Evolutionary conservation across 805 yeast genomes (phyloP).

Genomic region (Tetrapisispora fleetii): DNA sequence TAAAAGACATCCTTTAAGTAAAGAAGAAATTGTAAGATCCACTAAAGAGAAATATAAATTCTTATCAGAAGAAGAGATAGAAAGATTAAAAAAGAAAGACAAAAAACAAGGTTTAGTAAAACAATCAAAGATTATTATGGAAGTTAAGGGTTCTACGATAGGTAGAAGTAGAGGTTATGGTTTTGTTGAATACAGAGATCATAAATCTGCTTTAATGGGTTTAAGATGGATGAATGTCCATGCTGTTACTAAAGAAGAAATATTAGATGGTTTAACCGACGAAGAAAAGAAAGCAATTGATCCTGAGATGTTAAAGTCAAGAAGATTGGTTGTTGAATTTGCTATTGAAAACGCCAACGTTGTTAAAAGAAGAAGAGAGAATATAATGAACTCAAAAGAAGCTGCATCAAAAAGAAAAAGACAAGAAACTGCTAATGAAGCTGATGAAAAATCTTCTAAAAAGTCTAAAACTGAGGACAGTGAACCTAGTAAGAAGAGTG

Average conservation of each 20-base stretch:
- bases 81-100: slow-evolving; percentile 38
- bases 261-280: slow-evolving; percentile 57
- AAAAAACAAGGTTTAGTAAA: slow-evolving; percentile 84
- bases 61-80: slow-evolving; percentile 32
- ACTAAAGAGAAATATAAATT: slow-evolving; percentile 48
- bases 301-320: slow-evolving; percentile 45
- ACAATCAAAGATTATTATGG: slow-evolving; percentile 89
- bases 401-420: slow-evolving; percentile 22
- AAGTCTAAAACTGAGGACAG: slow-evolving; percentile 21
- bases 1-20: slow-evolving; percentile 72
- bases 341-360: slow-evolving; percentile 94
- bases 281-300: slow-evolving; percentile 52
- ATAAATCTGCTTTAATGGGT: slow-evolving; percentile 88
- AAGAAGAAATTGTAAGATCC: slow-evolving; percentile 82
- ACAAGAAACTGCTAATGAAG: slow-evolving; percentile 13
- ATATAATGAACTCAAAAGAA: slow-evolving; percentile 36
- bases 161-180: slow-evolving; percentile 98
- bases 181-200: slow-evolving; percentile 86
- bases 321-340: slow-evolving; percentile 86
- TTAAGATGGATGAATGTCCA: slow-evolving; percentile 95
- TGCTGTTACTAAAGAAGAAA: slow-evolving; percentile 62
- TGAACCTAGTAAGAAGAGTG: slow-evolving; percentile 23
- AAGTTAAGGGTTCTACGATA: slow-evolving; percentile 71
- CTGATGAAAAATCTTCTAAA: slow-evolving; percentile 11
- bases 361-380: slow-evolving; percentile 79